Percentiles rank a stretch among this genome's conserved stretches.
Conservation (phyloP, 306 rosid species). For the Lablab purpureus region DNA sequence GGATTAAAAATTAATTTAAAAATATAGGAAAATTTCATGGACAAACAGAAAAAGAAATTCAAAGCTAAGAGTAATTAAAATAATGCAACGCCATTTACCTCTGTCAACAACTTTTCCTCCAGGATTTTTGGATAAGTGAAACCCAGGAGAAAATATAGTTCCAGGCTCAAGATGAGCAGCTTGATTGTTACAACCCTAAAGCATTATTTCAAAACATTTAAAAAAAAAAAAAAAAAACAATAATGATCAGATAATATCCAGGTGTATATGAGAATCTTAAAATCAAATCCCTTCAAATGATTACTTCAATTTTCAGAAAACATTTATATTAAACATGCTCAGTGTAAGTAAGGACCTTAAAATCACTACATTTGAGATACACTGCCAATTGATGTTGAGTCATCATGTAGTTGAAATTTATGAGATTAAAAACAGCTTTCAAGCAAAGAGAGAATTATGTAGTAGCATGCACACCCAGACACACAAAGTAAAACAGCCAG, state of each 20-base stretch:
- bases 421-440: slow-evolving; percentile 5
- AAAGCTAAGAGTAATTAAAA: slow-evolving; percentile 4
- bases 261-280: neutral
- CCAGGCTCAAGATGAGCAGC: slow-evolving; percentile 57
- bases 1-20: slow-evolving; percentile 29
- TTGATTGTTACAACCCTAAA: slow-evolving; percentile 66
- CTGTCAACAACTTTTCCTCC: slow-evolving; percentile 67
- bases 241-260: neutral
- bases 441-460: slow-evolving; percentile 19
- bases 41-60: slow-evolving; percentile 34
- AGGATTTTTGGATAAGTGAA: slow-evolving; percentile 70
- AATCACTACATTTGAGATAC: neutral
- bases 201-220: slow-evolving; percentile 31
- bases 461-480: slow-evolving; percentile 6
- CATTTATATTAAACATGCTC: slow-evolving; percentile 13
- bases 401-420: slow-evolving; percentile 9
- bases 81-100: slow-evolving; percentile 63
- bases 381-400: neutral
- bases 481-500: slow-evolving; percentile 11
- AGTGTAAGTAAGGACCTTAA: slow-evolving; percentile 21
- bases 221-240: neutral
- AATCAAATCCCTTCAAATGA: slow-evolving; percentile 16
- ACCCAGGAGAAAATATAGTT: slow-evolving; percentile 92
- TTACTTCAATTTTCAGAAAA: slow-evolving; percentile 29
- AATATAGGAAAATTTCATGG: slow-evolving; percentile 24